Base-by-base conservation (phyloP, 192 early-diverging fungal species). In the Coemansia sp. region DNA sequence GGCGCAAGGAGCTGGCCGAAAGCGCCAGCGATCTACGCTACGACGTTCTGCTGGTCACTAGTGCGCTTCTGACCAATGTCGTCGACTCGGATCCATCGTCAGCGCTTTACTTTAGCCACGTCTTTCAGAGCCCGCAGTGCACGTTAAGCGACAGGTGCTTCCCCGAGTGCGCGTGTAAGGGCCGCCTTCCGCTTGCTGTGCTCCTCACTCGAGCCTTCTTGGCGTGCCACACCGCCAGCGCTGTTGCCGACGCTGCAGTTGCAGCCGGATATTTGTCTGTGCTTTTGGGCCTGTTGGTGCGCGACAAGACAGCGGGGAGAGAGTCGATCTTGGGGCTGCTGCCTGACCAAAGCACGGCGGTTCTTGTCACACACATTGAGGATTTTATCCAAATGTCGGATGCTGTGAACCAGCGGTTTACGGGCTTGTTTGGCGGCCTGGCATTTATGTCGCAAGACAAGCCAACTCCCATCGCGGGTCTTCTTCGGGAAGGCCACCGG, bases 251-350 rank as follows among this genome's bases (percentile, higher is more conserved):
- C 42, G 70, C 76, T 1, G 42, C 54, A 8, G 37, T 79, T 58
- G 66, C 76, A 1, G 76, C 76, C 2, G 76, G 76, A 1, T 79
- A 79, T 43, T 32, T 79, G 22, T 43, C 76, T 8, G 76, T 79
- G 14, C 59, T 79, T 8, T 39, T 79, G 26, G 76, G 76, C 0
- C 65, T 79, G 19, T 26, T 79, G 41, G 56, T 79, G 63, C 62
- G 66, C 3, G 63, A 65, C 8, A 53, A 56, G 15, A 24, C 53
- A 10, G 21, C 34, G 24, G 46, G 62, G 24, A 55, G 59, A 0
- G 46, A 68, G 6, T 17, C 52, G 1, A 56, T 79, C n/a, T 36
- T 65, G 8, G 33, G 65, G 33, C 56, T 56, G 11, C 34, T 79
- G 15, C 76, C 76, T 27, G 59, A 40, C 2, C 54, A 48, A 8